Evolutionary conservation across 768 basidiomycete genomes (phyloP).

Genomic region (Leucogyrophana mollusca): DNA sequence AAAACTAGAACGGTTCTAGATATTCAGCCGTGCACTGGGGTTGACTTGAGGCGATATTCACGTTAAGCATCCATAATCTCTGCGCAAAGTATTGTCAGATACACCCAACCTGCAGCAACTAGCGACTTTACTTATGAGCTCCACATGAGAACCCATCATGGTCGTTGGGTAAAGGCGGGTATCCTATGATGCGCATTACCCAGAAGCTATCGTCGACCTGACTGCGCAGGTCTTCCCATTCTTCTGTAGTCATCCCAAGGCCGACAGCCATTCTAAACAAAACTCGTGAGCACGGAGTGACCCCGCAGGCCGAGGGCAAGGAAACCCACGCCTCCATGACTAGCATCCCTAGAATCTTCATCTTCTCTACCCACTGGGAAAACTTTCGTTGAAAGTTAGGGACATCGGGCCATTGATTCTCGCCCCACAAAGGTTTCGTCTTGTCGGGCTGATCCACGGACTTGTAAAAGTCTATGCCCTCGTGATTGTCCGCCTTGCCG

Average conservation of each 20-base stretch:
- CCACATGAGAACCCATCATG: constrained; percentile 88
- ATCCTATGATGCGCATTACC: constrained; percentile 86
- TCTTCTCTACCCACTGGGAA: constrained; percentile 78
- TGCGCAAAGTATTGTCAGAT: constrained; percentile 24
- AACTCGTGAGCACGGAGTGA: neutral
- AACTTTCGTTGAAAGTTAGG: constrained; percentile 60
- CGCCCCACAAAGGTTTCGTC: constrained; percentile 72
- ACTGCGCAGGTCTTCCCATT: constrained; percentile 65
- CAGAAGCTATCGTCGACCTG: constrained; percentile 87
- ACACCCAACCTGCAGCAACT: neutral
- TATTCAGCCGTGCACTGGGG: neutral
- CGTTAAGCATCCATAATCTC: constrained; percentile 92
- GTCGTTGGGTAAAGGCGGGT: constrained; percentile 79
- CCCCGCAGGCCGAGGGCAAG: neutral
- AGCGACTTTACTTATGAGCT: constrained; percentile 68
- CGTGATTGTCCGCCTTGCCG: constrained; percentile 82
- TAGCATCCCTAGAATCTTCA: constrained; percentile 77
- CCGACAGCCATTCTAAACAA: constrained; percentile 73
- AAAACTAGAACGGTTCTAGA: constrained; percentile 50
- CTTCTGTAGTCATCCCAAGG: constrained; percentile 66
- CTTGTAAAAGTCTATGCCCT: constrained; percentile 80
- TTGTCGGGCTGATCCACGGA: constrained; percentile 72
- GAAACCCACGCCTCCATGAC: constrained; percentile 80
- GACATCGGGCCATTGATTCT: constrained; percentile 82
- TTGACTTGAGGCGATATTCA: constrained; percentile 29